These are phyloP conservation scores for Hyphopichia burtonii DNA, from an alignment of 1,139 yeast genomes.

Conservation along the genomic window DNA sequence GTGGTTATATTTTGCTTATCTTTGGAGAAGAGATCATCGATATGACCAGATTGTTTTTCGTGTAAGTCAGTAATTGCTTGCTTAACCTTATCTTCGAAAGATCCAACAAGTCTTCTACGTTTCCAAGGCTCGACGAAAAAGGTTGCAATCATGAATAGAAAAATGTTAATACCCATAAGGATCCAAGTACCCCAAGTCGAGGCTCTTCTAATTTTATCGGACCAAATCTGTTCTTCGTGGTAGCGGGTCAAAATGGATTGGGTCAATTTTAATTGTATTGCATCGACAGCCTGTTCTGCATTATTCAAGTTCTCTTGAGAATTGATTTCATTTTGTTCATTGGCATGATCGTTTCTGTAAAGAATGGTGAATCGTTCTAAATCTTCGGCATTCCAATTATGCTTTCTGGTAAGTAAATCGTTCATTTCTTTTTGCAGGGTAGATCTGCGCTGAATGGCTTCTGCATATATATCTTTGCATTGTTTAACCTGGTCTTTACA, in stretches of 20 bases:
- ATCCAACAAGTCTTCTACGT: constrained; percentile 70
- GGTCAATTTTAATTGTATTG: constrained; percentile 65
- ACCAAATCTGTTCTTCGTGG: constrained; percentile 98
- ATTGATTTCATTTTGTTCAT: constrained; percentile 59
- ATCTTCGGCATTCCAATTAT: constrained; percentile 75
- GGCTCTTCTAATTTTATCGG: constrained; percentile 89
- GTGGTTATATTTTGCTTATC: neutral
- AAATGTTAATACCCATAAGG: constrained; percentile 82
- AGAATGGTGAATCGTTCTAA: constrained; percentile 80
- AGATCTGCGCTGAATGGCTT: constrained; percentile 65
- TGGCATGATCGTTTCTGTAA: constrained; percentile 77
- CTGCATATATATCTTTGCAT: constrained; percentile 55
- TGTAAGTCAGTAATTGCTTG: constrained; percentile 43
- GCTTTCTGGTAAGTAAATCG: constrained; percentile 82
- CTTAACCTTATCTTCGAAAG: constrained; percentile 80
- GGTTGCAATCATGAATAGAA: constrained; percentile 78
- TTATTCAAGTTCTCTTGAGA: constrained; percentile 51
- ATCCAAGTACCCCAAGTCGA: constrained; percentile 97
- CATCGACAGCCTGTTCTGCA: constrained; percentile 68
- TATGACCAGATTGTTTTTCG: constrained; percentile 14
- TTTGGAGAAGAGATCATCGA: constrained; percentile 11
- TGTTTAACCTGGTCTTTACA: constrained; percentile 49
- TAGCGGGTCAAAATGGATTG: constrained; percentile 82
- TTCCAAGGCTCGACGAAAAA: constrained; percentile 94
- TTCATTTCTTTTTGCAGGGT: constrained; percentile 83